These are phyloP conservation scores for Plantago lanceolata DNA, from an alignment of 305 asterid genomes.

Conservation along the genomic window DNA sequence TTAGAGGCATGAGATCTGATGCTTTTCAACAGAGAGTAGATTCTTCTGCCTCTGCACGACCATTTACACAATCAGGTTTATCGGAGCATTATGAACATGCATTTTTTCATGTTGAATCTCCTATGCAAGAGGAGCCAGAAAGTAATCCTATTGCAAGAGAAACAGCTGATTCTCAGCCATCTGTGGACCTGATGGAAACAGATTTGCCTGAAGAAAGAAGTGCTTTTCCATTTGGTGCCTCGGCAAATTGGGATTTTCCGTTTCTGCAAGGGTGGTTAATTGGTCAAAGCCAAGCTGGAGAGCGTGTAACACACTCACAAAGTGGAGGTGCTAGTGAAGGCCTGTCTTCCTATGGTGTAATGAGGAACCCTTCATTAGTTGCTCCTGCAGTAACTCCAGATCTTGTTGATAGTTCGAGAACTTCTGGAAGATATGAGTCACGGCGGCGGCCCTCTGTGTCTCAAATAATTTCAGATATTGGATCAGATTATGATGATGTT, in stretches of 20 bases:
- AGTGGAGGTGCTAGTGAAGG: slow-evolving; percentile 45
- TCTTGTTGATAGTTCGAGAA: slow-evolving; percentile 39
- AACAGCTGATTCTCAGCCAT: slow-evolving; percentile 41
- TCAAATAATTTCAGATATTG: slow-evolving; percentile 36
- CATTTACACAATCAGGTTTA: slow-evolving; percentile 81
- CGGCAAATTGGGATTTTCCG: slow-evolving; percentile 86
- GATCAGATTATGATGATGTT: slow-evolving; percentile 42
- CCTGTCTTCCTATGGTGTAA: slow-evolving; percentile 36
- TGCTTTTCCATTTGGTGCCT: slow-evolving; percentile 73
- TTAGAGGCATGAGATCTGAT: slow-evolving; percentile 39
- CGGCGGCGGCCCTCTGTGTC: slow-evolving; percentile 60
- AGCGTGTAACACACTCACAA: slow-evolving; percentile 52
- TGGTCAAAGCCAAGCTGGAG: slow-evolving; percentile 90
- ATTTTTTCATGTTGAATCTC: slow-evolving; percentile 70
- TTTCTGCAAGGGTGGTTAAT: slow-evolving; percentile 95
- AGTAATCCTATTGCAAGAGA: slow-evolving; percentile 41
- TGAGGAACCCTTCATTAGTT: slow-evolving; percentile 30
- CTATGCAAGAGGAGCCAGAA: slow-evolving; percentile 53
- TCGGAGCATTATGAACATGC: slow-evolving; percentile 83
- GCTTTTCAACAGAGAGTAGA: slow-evolving; percentile 50
- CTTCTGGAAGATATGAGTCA: slow-evolving; percentile 60
- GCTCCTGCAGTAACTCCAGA: slow-evolving; percentile 40
- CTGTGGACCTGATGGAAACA: slow-evolving; percentile 64
- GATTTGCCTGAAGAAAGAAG: slow-evolving; percentile 61
- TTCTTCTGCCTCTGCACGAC: slow-evolving; percentile 71